Evolutionary conservation across 23 red algal genomes (phyloP), one percentile per base, ranked within the genome.

Genomic region (Gracilaria caudata): DNA sequence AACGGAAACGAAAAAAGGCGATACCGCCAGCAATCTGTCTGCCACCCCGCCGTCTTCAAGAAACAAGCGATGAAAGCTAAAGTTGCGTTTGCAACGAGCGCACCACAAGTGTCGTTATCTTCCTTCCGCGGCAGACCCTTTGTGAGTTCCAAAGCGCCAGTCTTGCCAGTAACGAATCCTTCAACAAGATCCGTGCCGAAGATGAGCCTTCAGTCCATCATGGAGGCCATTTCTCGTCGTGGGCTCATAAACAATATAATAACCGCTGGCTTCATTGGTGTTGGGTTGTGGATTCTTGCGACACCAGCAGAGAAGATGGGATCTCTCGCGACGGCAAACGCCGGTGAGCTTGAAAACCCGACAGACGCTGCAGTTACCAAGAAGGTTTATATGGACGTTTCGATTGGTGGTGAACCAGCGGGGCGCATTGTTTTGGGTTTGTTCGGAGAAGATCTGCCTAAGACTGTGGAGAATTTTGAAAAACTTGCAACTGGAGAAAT

Each of bases 391-490:
- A 81, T 98, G 43, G 96, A 98, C 51, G 65, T 98, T 6, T 64
- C 68, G 4, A 86, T 94, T 9, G 96, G 80, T 19, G 89, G 73
- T 7, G 78, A 92, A 54, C 63, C 59, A 40, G 86, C 83, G 1
- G 92, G 96, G 29, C 82, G 92, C 40, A 73, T 98, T 38, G 81
- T 86, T 0, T 57, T 98, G 5, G 96, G 96, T 30, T 56, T 98
- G 12, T 98, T 98, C 58, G 96, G 96, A 24, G 80, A 92, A 17
- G 87, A 89, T 63, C 66, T 93, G 5, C 96, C 96, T 55, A 94
- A 92, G 53, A 98, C 96, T 26, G 96, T 79, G 3, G 83, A 90
- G 80, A 98, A 98, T 64, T 98, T 90, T 68, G 68, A 81, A 49
- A 54, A 80, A 53, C 64, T 98, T 8, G 51, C 85, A 29, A 93